Evolutionary conservation across 2,329 filamentous ascomycete genomes (phyloP).

Genomic region (Zarea fungicola): DNA sequence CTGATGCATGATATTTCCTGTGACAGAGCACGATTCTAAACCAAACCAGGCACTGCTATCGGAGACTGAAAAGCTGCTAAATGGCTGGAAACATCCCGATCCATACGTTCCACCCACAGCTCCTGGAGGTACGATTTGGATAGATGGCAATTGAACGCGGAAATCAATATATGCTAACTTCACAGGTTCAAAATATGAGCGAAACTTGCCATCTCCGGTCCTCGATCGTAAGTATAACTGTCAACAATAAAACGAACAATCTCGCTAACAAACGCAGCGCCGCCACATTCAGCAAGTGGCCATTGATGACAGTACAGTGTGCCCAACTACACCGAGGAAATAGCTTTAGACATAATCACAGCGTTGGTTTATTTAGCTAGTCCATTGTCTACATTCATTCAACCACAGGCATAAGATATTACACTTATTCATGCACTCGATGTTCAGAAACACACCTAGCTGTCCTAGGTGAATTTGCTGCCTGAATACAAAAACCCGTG

Average conservation of each 20-base stretch:
- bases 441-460: too few relatives aligned
- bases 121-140: slow-evolving; percentile 69
- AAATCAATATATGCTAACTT: slow-evolving; percentile 10
- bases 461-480: too few relatives aligned
- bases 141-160: background rate
- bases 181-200: slow-evolving; percentile 88
- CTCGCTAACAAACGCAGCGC: slow-evolving; percentile 18
- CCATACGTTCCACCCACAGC: slow-evolving; percentile 86
- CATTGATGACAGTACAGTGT: background rate
- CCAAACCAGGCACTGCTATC: slow-evolving; percentile 65
- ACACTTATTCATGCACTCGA: too few relatives aligned
- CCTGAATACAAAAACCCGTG: too few relatives aligned
- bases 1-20: too few relatives aligned
- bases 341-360: too few relatives aligned
- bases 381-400: too few relatives aligned
- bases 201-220: slow-evolving; percentile 77
- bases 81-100: slow-evolving; percentile 97
- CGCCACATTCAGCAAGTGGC: slow-evolving; percentile 17
- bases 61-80: slow-evolving; percentile 81
- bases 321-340: background rate
- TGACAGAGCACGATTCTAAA: slow-evolving; percentile 11
- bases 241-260: background rate
- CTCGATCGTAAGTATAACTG: slow-evolving; percentile 65
- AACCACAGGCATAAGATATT: too few relatives aligned
- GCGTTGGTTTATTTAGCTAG: too few relatives aligned